Evolutionary conservation across 2,329 filamentous ascomycete species (phyloP).

Genomic region (Verticillium dahliae): DNA sequence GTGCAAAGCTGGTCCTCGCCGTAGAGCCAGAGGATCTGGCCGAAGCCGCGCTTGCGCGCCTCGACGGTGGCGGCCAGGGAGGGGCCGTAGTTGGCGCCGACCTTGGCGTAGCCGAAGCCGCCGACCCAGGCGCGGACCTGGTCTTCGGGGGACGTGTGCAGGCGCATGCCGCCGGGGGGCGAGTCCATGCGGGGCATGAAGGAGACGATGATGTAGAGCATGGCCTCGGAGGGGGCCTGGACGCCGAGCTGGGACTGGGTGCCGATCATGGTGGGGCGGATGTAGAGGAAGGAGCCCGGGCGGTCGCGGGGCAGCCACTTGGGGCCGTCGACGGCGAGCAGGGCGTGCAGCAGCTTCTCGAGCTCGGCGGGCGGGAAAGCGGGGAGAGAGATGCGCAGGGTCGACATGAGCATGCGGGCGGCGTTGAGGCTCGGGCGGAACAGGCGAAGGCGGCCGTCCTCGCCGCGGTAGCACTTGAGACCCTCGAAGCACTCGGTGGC

Average conservation of each 20-base stretch:
- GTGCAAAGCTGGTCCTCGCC: constrained; percentile 72
- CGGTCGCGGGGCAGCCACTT: constrained; percentile 72
- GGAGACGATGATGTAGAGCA: constrained; percentile 74
- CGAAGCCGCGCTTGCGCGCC: constrained; percentile 66
- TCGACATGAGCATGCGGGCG: constrained; percentile 54
- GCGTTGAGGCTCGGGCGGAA: constrained; percentile 74
- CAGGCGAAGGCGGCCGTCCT: constrained; percentile 65
- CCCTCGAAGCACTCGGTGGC: constrained; percentile 90
- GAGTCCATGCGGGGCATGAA: constrained; percentile 54
- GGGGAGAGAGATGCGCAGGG: constrained; percentile 65
- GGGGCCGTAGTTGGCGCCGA: constrained; percentile 91
- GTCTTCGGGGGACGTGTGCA: constrained; percentile 74
- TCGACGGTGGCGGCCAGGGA: constrained; percentile 71
- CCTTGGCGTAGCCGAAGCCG: constrained; percentile 86
- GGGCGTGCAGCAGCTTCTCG: constrained; percentile 64
- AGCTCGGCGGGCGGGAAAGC: constrained; percentile 65
- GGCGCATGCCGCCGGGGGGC: constrained; percentile 54
- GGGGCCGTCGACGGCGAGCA: constrained; percentile 66
- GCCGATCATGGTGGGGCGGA: constrained; percentile 82
- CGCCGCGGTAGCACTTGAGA: constrained; percentile 72
- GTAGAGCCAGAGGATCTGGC: constrained; percentile 94
- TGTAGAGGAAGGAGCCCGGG: constrained; percentile 69
- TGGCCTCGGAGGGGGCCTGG: constrained; percentile 70
- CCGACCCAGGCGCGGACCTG: constrained; percentile 89
- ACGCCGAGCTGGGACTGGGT: constrained; percentile 77